Conservation (phyloP, 495 filamentous ascomycete genomes). For the Aspergillus incahuasiensis region DNA sequence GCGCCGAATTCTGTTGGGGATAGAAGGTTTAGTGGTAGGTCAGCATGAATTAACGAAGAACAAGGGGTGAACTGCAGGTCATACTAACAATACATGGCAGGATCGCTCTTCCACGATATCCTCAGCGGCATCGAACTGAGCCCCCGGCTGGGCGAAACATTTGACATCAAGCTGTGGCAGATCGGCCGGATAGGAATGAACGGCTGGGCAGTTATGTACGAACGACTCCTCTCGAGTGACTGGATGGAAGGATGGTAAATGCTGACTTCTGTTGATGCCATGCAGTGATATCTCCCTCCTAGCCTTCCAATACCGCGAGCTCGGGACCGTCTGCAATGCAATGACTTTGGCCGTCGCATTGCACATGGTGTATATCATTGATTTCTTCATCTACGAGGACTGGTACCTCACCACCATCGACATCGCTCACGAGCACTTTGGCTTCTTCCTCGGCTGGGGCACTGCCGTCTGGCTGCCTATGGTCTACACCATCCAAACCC, state of each 20-base stretch:
- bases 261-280: no score
- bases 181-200: slow-evolving; percentile 46
- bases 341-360: no score
- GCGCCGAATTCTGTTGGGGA: no score
- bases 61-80: not conserved
- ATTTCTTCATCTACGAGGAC: slow-evolving; percentile 49
- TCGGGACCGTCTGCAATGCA: no score
- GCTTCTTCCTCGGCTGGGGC: slow-evolving; percentile 49
- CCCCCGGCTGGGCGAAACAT: slow-evolving; percentile 42
- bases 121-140: slow-evolving; percentile 42
- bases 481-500: slow-evolving; percentile 46
- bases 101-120: not conserved
- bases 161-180: slow-evolving; percentile 48
- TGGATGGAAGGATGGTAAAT: no score
- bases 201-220: slow-evolving; percentile 39
- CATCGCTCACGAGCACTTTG: slow-evolving; percentile 49
- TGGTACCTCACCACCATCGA: slow-evolving; percentile 43
- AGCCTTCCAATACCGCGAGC: no score
- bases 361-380: slow-evolving; percentile 45
- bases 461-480: slow-evolving; percentile 41
- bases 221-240: no score
- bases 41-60: not conserved
- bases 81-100: not conserved
- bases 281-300: no score
- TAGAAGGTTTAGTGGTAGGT: not conserved